phyloP scores from a whole-genome alignment of 768 basidiomycete genomes.

The Boletus rufocinnamomeus region DNA sequence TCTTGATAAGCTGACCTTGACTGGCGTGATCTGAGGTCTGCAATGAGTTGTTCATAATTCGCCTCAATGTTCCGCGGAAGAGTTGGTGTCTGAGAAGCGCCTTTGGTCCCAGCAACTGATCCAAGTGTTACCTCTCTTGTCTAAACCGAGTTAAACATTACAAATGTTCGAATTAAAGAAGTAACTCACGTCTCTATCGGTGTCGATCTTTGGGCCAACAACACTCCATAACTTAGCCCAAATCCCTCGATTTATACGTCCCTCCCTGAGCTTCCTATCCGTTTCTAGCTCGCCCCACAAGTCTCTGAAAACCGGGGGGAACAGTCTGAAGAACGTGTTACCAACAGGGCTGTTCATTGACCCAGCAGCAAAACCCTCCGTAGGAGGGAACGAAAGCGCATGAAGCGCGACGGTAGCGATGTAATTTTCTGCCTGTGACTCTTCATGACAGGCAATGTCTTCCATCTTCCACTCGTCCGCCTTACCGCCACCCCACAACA shows the following conservation, averaged over 20 bases:
- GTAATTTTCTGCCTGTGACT: constrained; percentile 85
- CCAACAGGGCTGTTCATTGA: constrained; percentile 45
- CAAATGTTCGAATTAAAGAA: neutral
- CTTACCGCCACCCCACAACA: constrained; percentile 71
- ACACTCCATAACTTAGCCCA: constrained; percentile 74
- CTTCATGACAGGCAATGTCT: constrained; percentile 77
- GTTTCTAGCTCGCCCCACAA: constrained; percentile 90
- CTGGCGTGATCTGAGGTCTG: constrained; percentile 62
- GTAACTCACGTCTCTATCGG: constrained; percentile 43
- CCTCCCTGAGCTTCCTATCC: constrained; percentile 58
- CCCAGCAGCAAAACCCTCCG: constrained; percentile 65
- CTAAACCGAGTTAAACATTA: constrained; percentile 18
- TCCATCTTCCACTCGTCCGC: constrained; percentile 78
- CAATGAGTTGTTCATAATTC: constrained; percentile 53
- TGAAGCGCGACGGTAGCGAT: constrained; percentile 86
- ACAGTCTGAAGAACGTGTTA: constrained; percentile 68
- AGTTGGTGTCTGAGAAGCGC: constrained; percentile 7
- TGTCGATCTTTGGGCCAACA: constrained; percentile 58
- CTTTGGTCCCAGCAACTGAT: constrained; percentile 19
- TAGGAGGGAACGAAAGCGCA: constrained; percentile 63
- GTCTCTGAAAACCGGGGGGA: constrained; percentile 84
- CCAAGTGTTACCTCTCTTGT: constrained; percentile 22
- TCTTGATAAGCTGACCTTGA: constrained; percentile 71
- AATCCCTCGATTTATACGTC: constrained; percentile 60
- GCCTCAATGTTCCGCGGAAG: constrained; percentile 15